phyloP scores from a whole-genome alignment of 495 filamentous ascomycete genomes.

The Trichoderma gamsii region DNA sequence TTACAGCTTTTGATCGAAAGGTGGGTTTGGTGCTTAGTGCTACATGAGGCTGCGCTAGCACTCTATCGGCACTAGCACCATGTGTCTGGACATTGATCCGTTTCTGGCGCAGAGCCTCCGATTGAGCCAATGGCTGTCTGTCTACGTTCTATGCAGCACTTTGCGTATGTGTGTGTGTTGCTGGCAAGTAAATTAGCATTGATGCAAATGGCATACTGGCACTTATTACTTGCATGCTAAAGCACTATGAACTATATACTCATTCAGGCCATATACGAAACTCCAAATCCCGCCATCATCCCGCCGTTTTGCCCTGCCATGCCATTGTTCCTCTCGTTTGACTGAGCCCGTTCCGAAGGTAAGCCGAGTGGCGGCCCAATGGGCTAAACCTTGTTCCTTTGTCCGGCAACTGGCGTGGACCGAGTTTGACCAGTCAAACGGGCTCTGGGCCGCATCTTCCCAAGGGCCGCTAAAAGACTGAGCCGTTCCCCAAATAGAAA shows the following conservation, averaged over 20 bases:
- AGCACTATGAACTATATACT: too few species aligned
- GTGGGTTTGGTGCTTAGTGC: slow-evolving; percentile 6
- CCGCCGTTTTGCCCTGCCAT: not conserved
- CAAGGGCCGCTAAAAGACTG: not conserved
- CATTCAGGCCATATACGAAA: too few species aligned
- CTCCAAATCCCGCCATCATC: not conserved
- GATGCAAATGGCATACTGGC: too few species aligned
- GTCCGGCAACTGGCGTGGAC: not conserved
- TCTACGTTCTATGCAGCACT: too few species aligned
- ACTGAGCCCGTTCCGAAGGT: not conserved
- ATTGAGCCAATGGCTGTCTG: too few species aligned
- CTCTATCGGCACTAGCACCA: too few species aligned
- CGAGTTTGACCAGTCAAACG: slow-evolving; percentile 1
- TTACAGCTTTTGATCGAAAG: not conserved
- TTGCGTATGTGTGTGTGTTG: too few species aligned
- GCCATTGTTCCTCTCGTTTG: not conserved
- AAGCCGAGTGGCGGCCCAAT: slow-evolving; percentile 7
- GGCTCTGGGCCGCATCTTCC: not conserved
- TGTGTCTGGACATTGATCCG: too few species aligned
- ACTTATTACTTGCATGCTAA: too few species aligned
- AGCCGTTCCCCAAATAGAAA: not conserved
- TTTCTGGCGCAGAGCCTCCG: too few species aligned
- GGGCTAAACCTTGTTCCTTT: not conserved
- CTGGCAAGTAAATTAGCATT: too few species aligned
- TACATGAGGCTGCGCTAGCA: not conserved